phyloP scores from a whole-genome alignment of 495 filamentous ascomycete species.

The Amorphotheca resinae region DNA sequence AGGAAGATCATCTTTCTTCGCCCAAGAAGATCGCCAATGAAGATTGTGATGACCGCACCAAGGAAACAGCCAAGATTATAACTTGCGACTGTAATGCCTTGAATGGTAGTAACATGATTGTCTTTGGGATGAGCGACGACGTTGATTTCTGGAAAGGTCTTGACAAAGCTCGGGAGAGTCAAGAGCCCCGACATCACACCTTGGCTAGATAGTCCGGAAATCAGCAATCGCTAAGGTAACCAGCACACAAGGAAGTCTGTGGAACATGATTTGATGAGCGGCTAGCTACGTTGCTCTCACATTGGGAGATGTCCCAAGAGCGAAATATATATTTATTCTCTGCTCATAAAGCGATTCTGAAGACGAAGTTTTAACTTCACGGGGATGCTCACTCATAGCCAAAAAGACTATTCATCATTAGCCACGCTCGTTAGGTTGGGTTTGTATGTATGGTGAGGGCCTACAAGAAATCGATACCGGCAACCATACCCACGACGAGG shows the following conservation, averaged over 20 bases:
- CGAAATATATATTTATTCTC: constrained; percentile 13
- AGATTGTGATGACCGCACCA: constrained; percentile 56
- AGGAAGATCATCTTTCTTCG: constrained; percentile 57
- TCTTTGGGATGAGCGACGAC: constrained; percentile 13
- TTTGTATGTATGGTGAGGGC: no score
- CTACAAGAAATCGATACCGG: no score
- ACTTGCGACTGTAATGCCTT: constrained; percentile 44
- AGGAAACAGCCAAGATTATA: constrained; percentile 65
- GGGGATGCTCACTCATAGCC: no score
- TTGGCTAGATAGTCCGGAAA: no score
- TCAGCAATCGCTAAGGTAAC: no score
- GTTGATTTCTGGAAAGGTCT: constrained; percentile 28
- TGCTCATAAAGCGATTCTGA: no score
- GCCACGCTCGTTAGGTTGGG: no score
- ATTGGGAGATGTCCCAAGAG: neutral
- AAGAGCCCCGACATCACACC: constrained; percentile 31
- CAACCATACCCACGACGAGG: constrained; percentile 51
- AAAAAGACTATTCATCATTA: no score
- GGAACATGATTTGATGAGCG: no score
- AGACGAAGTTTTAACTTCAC: no score
- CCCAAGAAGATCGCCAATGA: constrained; percentile 58
- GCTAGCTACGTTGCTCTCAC: neutral
- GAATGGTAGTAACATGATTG: constrained; percentile 12
- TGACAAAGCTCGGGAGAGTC: constrained; percentile 25
- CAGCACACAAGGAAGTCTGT: no score